Evolutionary conservation across 495 filamentous ascomycete genomes (phyloP).

Genomic region (Aspergillus campestris): DNA sequence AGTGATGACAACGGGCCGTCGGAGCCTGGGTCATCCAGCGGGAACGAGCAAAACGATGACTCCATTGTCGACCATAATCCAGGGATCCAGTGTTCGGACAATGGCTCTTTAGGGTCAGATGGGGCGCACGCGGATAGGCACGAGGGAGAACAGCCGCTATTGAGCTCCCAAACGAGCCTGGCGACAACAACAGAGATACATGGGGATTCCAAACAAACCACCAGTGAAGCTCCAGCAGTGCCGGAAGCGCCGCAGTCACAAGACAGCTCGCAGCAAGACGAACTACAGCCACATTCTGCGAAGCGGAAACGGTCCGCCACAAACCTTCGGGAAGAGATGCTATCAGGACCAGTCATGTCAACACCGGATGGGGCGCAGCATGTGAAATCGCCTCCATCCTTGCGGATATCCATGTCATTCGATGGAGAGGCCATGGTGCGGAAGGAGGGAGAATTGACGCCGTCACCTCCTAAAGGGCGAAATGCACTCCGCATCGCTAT

Average conservation of each 20-base stretch:
- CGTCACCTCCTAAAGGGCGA: conserved; percentile 60
- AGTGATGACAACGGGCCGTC: conserved; percentile 35
- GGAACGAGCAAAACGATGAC: conserved; percentile 21
- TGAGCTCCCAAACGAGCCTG: conserved; percentile 32
- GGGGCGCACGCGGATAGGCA: conserved; percentile 19
- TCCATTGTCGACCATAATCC: conserved; percentile 11
- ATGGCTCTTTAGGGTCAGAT: conserved; percentile 28
- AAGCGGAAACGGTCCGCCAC: conserved; percentile 34
- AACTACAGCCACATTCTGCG: conserved; percentile 14
- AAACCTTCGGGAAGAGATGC: conserved; percentile 16
- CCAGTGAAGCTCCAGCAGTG: conserved; percentile 16
- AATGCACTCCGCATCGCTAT: conserved; percentile 38
- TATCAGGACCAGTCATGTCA: conserved; percentile 6
- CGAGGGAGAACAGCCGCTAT: conserved; percentile 14
- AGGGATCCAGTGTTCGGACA: conserved; percentile 19
- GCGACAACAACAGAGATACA: conserved; percentile 24
- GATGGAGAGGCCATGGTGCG: conserved; percentile 80
- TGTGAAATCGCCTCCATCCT: conserved; percentile 35
- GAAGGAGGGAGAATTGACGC: conserved; percentile 50
- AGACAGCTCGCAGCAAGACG: conserved; percentile 10
- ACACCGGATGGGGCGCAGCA: conserved; percentile 12
- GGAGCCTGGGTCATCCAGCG: conserved; percentile 28
- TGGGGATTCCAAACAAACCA: conserved; percentile 21
- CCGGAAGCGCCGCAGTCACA: conserved; percentile 9
- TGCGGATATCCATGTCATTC: conserved; percentile 60